A percentile compares a stretch with the other conserved stretches of the same genome.
Evolutionary conservation across 1,284 basidiomycete species (phyloP).

Genomic region (Trametes polyzona): DNA sequence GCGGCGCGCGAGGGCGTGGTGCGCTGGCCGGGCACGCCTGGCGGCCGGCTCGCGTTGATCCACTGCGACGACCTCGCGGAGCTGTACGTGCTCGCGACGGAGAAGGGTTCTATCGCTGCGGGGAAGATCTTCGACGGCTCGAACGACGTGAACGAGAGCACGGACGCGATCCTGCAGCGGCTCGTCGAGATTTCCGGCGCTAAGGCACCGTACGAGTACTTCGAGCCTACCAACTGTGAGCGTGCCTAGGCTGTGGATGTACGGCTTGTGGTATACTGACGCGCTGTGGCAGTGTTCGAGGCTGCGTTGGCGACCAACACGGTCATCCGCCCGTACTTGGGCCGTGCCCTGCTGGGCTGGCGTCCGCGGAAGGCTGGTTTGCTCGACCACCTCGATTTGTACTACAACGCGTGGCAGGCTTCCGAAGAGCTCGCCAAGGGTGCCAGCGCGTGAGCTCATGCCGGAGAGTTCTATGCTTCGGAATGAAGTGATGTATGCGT

Average conservation of each 20-base stretch:
- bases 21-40: constrained; percentile 44
- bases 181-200: constrained; percentile 47
- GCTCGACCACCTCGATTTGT: constrained; percentile 49
- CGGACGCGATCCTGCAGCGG: constrained; percentile 47
- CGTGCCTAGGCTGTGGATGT: constrained; percentile 2
- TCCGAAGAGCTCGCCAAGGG: constrained; percentile 26
- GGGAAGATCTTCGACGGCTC: constrained; percentile 51
- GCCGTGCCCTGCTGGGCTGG: constrained; percentile 51
- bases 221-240: constrained; percentile 41
- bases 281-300: constrained; percentile 35
- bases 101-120: constrained; percentile 42
- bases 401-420: constrained; percentile 46
- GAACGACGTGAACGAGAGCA: constrained; percentile 49
- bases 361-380: constrained; percentile 47
- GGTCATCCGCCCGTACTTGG: constrained; percentile 48
- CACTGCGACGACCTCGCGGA: constrained; percentile 58
- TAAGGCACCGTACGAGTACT: constrained; percentile 37
- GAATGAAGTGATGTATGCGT: too few relatives aligned
- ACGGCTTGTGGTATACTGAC: background rate
- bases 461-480: too few relatives aligned
- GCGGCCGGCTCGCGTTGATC: constrained; percentile 46
- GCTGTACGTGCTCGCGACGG: constrained; percentile 47
- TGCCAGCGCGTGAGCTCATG: too few relatives aligned
- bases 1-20: constrained; percentile 41
- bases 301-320: constrained; percentile 36